These are phyloP conservation scores for Pleurotus giganteus DNA, from an alignment of 768 basidiomycete genomes.

Conservation along the genomic window DNA sequence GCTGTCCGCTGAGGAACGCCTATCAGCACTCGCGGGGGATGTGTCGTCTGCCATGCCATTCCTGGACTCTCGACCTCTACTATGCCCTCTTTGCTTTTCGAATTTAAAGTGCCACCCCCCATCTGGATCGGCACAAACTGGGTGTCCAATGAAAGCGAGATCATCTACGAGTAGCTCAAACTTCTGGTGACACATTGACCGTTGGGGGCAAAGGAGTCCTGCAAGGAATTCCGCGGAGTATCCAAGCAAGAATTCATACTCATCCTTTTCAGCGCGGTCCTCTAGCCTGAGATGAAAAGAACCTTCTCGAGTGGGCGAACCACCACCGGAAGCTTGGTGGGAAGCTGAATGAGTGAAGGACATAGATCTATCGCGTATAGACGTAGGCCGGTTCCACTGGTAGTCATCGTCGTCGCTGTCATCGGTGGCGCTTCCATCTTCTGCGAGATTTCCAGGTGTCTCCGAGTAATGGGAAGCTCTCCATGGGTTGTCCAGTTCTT, in stretches of 20 bases:
- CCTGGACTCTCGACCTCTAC: conserved; percentile 57
- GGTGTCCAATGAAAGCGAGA: conserved; percentile 92
- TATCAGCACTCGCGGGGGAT: conserved; percentile 25
- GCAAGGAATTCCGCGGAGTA: conserved; percentile 83
- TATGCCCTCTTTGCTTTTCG: conserved; percentile 51
- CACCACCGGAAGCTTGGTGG: conserved; percentile 47
- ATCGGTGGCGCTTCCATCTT: conserved; percentile 25
- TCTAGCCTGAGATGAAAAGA: conserved; percentile 29
- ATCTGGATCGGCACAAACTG: conserved; percentile 75
- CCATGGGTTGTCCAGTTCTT: conserved; percentile 74
- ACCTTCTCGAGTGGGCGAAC: conserved; percentile 48
- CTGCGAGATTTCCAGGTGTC: conserved; percentile 17
- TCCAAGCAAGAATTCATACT: conserved; percentile 73
- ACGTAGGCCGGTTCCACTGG: conserved; percentile 58
- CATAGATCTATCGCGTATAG: conserved; percentile 45
- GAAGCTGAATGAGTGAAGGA: conserved; percentile 49
- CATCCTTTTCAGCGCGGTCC: conserved; percentile 33
- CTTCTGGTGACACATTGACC: conserved; percentile 86
- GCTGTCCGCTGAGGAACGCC: conserved; percentile 25
- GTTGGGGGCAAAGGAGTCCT: conserved; percentile 73
- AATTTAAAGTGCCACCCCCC: conserved; percentile 74
- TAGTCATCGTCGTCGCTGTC: conserved; percentile 57
- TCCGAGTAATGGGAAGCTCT: conserved; percentile 54
- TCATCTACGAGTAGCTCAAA: conserved; percentile 93
- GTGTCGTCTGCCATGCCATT: conserved; percentile 23